Evolutionary conservation across 202 grass and related monocot species (phyloP).

Genomic region (Zizania palustris): DNA sequence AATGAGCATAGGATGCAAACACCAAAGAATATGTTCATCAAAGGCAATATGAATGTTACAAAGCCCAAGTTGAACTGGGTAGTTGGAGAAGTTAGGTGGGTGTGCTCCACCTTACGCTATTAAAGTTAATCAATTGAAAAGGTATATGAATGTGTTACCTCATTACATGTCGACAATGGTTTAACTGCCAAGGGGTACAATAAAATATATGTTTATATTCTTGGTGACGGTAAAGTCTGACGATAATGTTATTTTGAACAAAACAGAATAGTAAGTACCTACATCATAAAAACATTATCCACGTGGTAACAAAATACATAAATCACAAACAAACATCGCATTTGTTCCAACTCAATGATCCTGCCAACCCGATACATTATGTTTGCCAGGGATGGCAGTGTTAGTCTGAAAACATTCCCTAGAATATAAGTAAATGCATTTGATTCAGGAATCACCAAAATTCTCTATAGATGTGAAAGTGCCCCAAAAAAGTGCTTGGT

Average conservation of each 20-base stretch:
- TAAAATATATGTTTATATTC: not conserved
- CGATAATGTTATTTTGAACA: not conserved
- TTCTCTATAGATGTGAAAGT: not conserved
- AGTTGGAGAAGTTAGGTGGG: not conserved
- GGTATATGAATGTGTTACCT: not conserved
- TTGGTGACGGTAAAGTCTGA: slow-evolving; percentile 1
- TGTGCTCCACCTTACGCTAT: not conserved
- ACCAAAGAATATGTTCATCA: not conserved
- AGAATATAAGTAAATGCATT: slow-evolving; percentile 11
- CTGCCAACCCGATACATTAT: slow-evolving; percentile 3
- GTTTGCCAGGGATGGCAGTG: not conserved
- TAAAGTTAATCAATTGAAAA: slow-evolving; percentile 14
- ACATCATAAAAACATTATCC: not conserved
- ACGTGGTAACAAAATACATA: not conserved
- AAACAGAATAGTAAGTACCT: not conserved
- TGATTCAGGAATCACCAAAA: not conserved
- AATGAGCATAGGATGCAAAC: not conserved
- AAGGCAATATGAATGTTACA: not conserved
- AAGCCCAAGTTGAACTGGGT: not conserved
- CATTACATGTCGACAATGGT: not conserved
- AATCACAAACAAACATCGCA: not conserved
- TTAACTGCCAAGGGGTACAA: slow-evolving; percentile 5
- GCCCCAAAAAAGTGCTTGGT: not conserved
- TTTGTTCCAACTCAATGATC: not conserved
- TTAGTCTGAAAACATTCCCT: not conserved